Percentiles rank a stretch among this genome's conserved stretches.
Evolutionary conservation across 1,139 yeast species (phyloP).

Genomic region (Debaryomyces sp.): DNA sequence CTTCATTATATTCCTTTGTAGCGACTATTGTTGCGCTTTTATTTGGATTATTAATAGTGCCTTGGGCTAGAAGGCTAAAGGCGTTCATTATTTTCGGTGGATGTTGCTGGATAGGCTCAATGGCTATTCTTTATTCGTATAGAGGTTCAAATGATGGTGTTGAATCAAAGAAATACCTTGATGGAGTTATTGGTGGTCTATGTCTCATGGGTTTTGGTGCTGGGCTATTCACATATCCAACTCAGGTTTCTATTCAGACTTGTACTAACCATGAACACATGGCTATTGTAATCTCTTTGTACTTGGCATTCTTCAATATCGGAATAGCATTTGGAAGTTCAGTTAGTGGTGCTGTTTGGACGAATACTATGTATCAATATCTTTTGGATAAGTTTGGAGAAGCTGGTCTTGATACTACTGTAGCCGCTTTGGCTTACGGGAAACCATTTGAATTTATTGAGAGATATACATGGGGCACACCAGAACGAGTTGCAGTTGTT

Average conservation of each 20-base stretch:
- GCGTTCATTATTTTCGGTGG: conserved; percentile 59
- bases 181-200: conserved; percentile 68
- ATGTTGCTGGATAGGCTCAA: conserved; percentile 55
- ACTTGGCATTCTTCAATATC: conserved; percentile 56
- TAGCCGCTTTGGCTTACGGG: conserved; percentile 54
- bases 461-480: conserved; percentile 63
- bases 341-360: conserved; percentile 70
- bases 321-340: conserved; percentile 61
- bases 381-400: conserved; percentile 17
- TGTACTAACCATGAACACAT: conserved; percentile 64
- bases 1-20: conserved; percentile 64
- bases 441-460: conserved; percentile 54
- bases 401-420: conserved; percentile 15
- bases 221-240: conserved; percentile 68
- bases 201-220: conserved; percentile 74
- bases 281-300: conserved; percentile 63
- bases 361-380: conserved; percentile 26
- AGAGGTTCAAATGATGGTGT: conserved; percentile 55
- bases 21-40: conserved; percentile 64
- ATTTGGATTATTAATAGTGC: conserved; percentile 54
- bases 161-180: conserved; percentile 26
- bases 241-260: conserved; percentile 65
- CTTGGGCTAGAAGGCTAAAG: conserved; percentile 55
- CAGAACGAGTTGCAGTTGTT: conserved; percentile 58
- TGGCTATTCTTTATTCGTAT: conserved; percentile 60